Conservation (phyloP, 1,139 yeast species). For the Scheffersomyces stambukii region DNA sequence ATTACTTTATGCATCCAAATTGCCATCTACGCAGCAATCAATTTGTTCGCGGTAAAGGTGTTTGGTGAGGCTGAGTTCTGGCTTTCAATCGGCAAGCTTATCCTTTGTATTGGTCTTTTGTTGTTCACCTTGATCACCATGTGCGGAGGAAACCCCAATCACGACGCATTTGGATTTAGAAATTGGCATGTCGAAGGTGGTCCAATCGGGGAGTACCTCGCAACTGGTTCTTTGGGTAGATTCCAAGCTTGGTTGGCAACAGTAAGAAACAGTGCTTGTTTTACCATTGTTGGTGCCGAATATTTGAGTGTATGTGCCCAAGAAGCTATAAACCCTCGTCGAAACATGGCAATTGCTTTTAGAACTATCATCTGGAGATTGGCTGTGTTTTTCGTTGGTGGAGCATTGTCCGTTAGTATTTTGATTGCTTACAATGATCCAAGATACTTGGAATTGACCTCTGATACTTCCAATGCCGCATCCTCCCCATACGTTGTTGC, state of each 20-base stretch:
- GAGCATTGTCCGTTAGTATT: constrained; percentile 38
- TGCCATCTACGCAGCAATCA: constrained; percentile 56
- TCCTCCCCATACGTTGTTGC: constrained; percentile 46
- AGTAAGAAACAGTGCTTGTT: constrained; percentile 50
- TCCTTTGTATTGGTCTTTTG: constrained; percentile 68
- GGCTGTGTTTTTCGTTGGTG: constrained; percentile 60
- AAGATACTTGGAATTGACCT: constrained; percentile 21
- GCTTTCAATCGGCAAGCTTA: constrained; percentile 69
- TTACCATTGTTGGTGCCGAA: constrained; percentile 82
- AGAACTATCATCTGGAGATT: constrained; percentile 73
- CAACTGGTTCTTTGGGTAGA: constrained; percentile 57
- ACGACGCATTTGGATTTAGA: constrained; percentile 64
- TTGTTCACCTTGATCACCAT: constrained; percentile 71
- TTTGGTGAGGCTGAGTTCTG: constrained; percentile 84
- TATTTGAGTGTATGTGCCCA: constrained; percentile 82
- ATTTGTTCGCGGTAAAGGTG: constrained; percentile 64
- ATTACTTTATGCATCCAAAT: constrained; percentile 63
- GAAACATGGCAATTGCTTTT: constrained; percentile 73
- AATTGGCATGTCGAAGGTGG: constrained; percentile 51
- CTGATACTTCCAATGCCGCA: constrained; percentile 22
- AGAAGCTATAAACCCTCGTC: constrained; percentile 74
- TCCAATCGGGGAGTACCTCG: constrained; percentile 50
- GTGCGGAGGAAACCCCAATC: constrained; percentile 79
- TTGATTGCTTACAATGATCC: constrained; percentile 42
- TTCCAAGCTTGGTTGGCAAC: constrained; percentile 71